A percentile compares a stretch with the other conserved stretches of the same genome.
phyloP scores from a whole-genome alignment of 176 grass and related monocot genomes.

The Metroxylon sagu region DNA sequence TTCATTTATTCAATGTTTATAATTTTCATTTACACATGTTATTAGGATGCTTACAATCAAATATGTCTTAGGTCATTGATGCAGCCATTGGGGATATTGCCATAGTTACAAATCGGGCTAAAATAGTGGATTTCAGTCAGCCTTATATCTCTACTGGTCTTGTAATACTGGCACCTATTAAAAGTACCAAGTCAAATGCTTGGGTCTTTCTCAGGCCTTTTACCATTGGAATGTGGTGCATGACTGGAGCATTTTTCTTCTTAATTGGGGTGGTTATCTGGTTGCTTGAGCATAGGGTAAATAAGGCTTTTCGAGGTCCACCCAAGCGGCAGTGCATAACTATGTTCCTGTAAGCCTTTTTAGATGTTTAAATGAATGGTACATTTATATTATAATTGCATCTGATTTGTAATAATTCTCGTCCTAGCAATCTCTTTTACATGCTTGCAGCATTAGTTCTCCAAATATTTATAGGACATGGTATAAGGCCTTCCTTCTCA shows the following conservation, averaged over 20 bases:
- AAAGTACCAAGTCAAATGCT: constrained; percentile 18
- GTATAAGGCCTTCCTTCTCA: no score
- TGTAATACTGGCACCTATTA: constrained; percentile 21
- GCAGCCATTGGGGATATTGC: constrained; percentile 20
- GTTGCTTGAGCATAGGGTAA: constrained; percentile 22
- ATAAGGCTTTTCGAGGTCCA: constrained; percentile 15
- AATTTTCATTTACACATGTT: background rate
- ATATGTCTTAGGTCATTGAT: constrained; percentile 20
- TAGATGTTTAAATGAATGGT: background rate
- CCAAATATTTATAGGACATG: no score
- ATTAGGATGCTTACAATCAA: background rate
- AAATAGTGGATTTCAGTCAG: constrained; percentile 15
- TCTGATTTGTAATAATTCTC: background rate
- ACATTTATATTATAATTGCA: background rate
- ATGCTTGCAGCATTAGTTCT: no score
- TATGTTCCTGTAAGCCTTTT: constrained; percentile 16
- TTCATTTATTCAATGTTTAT: background rate
- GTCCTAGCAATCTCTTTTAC: no score
- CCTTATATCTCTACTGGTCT: constrained; percentile 21
- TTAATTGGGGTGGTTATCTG: constrained; percentile 25
- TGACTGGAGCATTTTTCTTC: constrained; percentile 20
- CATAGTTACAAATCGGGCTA: constrained; percentile 18
- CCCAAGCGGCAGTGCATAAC: constrained; percentile 15
- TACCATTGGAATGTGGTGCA: constrained; percentile 16
- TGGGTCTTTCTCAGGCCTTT: constrained; percentile 26